Evolutionary conservation across 177 flowering plant species (phyloP), one percentile per base, ranked within the genome.

Genomic region (Vitis hybrid): DNA sequence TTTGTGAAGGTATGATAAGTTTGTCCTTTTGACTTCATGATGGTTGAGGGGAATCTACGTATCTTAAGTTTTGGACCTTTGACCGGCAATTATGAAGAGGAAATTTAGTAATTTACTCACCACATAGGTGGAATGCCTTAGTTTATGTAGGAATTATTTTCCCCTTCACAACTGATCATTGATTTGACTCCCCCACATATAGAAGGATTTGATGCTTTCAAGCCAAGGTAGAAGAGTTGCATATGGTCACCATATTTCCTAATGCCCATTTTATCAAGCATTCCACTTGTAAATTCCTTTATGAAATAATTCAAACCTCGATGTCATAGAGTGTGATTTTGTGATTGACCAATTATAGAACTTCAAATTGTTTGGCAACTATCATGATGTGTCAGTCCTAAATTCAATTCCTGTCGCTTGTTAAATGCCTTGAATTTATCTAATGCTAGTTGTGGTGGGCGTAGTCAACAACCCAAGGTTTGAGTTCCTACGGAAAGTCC

Each of bases 1-100:
- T 94, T 94, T 79, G 69, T 90, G 3, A 82, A 84, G 94, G 98
- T 94, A 84, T 24, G 73, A 11, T 24, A 51, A 19, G 3, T 38
- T 65, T 56, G 24, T 73, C 38, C 28, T 11, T 3, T 28, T 4
- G 3, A 15, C 52, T 49, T 47, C 12, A 64, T 2, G 7, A n/a
- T 20, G 28, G 17, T 14, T 6, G 10, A 33, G 15, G 4, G 58
- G 13, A 55, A 2, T 31, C n/a, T 10, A 9, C 11, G 12, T 20
- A 19, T 20, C 15, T 24, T 2, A 28, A 28, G 11, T 71, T 38
- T 59, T 59, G 11, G 10, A 53, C 71, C 12, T 38, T 14, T 68
- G 3, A 15, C 24, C 13, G n/a, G 13, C 2, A 56, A n/a, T 67
- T 1, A 59, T 67, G 20, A 59, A 13, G 13, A 20, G 3, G 24